A percentile compares a stretch with the other conserved stretches of the same genome.
phyloP scores from a whole-genome alignment of 2,329 filamentous ascomycete species.

The Bipolaris sorokiniana region DNA sequence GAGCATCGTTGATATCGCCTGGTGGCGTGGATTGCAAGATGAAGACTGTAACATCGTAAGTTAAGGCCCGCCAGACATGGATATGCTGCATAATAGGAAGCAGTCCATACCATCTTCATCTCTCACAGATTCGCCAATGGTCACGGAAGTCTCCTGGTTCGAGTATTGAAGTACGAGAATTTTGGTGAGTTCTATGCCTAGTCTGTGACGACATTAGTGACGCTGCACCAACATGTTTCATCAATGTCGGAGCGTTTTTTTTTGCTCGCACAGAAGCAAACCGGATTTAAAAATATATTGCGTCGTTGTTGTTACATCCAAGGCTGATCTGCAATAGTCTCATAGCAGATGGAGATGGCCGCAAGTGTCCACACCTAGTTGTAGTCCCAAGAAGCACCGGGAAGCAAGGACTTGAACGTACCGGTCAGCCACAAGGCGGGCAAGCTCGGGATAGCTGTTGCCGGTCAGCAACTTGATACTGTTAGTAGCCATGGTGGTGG shows the following conservation, averaged over 20 bases:
- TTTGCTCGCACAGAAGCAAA: not conserved
- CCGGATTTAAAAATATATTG: not conserved
- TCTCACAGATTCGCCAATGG: conserved; percentile 92
- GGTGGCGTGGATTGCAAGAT: conserved; percentile 94
- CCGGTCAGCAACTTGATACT: conserved; percentile 77
- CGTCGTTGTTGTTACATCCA: not conserved
- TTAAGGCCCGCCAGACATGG: conserved; percentile 7
- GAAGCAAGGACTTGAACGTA: conserved; percentile 47
- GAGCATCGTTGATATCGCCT: conserved; percentile 94
- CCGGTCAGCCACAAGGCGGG: conserved; percentile 71
- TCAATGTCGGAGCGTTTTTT: not conserved
- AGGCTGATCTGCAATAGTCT: not conserved
- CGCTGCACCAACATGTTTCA: conserved; percentile 2
- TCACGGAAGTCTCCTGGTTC: conserved; percentile 87
- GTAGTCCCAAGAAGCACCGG: conserved; percentile 5
- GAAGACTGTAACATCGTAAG: conserved; percentile 68
- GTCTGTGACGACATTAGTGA: conserved; percentile 55
- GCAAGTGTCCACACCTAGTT: conserved; percentile 19
- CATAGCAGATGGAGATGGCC: not conserved
- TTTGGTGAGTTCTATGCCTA: conserved; percentile 78
- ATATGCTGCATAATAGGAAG: conserved; percentile 2
- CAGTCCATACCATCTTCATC: conserved; percentile 80
- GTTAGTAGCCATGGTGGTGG: conserved; percentile 68
- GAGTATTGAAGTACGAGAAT: conserved; percentile 84
- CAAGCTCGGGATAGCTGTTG: conserved; percentile 75